Base-by-base conservation (phyloP, 768 basidiomycete genomes). In the Mrakia frigida region DNA sequence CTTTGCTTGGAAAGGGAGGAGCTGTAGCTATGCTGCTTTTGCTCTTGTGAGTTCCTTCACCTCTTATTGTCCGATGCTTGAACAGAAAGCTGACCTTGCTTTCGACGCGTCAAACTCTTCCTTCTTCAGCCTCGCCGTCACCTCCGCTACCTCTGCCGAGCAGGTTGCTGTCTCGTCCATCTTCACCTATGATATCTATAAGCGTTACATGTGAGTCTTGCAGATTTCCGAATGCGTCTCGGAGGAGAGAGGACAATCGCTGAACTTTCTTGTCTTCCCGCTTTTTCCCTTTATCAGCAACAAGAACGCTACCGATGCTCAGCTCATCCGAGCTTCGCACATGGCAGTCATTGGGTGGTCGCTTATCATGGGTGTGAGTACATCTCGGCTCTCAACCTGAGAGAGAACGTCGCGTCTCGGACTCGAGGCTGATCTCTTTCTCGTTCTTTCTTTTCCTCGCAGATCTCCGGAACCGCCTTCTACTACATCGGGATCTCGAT, bases 161-260 rank as follows among this genome's bases (percentile, higher is more conserved):
- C 86, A 74, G 73, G 95, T 98, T 80, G 94, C 94, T 0, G 92
- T 94, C 2, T 93, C 92, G 0, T 88, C 89, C 0, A 81, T 95
- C 67, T 81, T 94, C 80, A 93, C 93, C 0, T 94, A 92, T 80
- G 94, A 83, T 74, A 77, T 82, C 41, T 83, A 83, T 78, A 86
- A 89, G 89, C 86, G 84, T 75, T 94, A 95, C 81, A 87, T 96
- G 61, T 63, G 13, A 63, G 61, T 37, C 53, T 53, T 6, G n/a
- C n/a, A n/a, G n/a, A n/a, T n/a, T n/a, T n/a, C n/a, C n/a, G n/a
- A n/a, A n/a, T n/a, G n/a, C 53, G 6, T 6, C 6, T 53, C n/a
- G n/a, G n/a, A n/a, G n/a, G n/a, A n/a, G n/a, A n/a, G n/a, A n/a
- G n/a, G n/a, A n/a, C n/a, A n/a, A n/a, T 23, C 53, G 53, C 6